A percentile compares a stretch with the other conserved stretches of the same genome.
These are phyloP conservation scores for Davidsoniella australis DNA, from an alignment of 2,329 filamentous ascomycete species.

Conservation along the genomic window DNA sequence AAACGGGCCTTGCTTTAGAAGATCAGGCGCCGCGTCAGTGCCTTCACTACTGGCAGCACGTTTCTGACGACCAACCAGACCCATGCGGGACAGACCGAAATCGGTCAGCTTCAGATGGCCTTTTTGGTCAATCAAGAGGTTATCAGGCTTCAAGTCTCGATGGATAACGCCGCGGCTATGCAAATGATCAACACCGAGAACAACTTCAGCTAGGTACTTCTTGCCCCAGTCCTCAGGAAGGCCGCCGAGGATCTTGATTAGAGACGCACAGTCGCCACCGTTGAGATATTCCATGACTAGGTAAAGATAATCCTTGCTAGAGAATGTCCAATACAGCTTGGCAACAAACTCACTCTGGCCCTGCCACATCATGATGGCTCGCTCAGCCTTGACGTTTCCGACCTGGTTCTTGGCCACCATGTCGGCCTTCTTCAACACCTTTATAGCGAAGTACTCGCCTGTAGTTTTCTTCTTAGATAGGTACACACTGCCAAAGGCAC, in stretches of 20 bases:
- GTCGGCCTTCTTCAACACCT: slow-evolving; percentile 97
- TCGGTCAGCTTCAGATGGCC: slow-evolving; percentile 94
- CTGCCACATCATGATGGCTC: slow-evolving; percentile 99
- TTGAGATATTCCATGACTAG: slow-evolving; percentile 99
- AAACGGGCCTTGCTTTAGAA: slow-evolving; percentile 85
- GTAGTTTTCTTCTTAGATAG: slow-evolving; percentile 97
- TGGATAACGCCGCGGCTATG: slow-evolving; percentile 92
- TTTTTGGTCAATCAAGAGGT: slow-evolving; percentile 89
- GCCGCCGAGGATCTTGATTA: slow-evolving; percentile 86
- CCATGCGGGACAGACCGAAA: slow-evolving; percentile 94
- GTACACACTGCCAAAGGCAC: slow-evolving; percentile 95
- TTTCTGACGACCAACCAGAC: slow-evolving; percentile 89
- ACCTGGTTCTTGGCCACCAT: slow-evolving; percentile 99
- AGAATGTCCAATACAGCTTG: slow-evolving; percentile 98
- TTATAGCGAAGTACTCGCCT: slow-evolving; percentile 96
- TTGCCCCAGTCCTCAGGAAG: slow-evolving; percentile 95
- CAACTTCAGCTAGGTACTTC: slow-evolving; percentile 91
- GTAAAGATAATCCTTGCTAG: slow-evolving; percentile 96
- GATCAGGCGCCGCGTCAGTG: slow-evolving; percentile 73
- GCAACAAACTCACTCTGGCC: slow-evolving; percentile 97
- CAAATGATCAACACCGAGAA: slow-evolving; percentile 90
- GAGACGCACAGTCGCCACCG: slow-evolving; percentile 86
- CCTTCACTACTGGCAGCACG: slow-evolving; percentile 63
- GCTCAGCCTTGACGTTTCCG: slow-evolving; percentile 94
- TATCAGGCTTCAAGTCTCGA: slow-evolving; percentile 91